phyloP scores from a whole-genome alignment of 2,329 filamentous ascomycete genomes.

The Penicillium fuscoglaucum region DNA sequence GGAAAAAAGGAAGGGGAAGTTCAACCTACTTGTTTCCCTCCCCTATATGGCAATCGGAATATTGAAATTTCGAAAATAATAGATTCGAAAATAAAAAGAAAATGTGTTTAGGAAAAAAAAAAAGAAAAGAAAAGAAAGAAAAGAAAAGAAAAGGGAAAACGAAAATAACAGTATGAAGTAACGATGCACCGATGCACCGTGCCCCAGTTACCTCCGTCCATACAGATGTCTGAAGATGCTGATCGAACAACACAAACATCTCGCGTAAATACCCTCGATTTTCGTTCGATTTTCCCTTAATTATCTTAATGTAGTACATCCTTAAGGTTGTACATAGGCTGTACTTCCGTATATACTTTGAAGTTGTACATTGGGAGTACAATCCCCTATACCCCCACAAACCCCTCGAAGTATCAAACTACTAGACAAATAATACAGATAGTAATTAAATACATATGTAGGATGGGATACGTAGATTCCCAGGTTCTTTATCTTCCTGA shows the following conservation, averaged over 20 bases:
- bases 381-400: slow-evolving; percentile 3
- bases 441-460: neutral
- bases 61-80: neutral
- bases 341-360: neutral
- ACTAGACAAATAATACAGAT: no score
- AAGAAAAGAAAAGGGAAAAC: slow-evolving; percentile 3
- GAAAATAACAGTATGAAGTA: slow-evolving; percentile 14
- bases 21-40: neutral
- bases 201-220: neutral
- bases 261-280: neutral
- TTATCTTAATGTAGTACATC: neutral
- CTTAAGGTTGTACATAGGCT: neutral
- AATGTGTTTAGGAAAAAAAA: neutral
- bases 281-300: neutral
- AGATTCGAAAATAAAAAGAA: neutral
- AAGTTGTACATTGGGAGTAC: neutral
- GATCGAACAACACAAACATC: slow-evolving; percentile 10
- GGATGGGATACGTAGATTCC: neutral
- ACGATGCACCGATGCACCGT: slow-evolving; percentile 14
- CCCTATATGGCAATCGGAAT: neutral
- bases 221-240: slow-evolving; percentile 17
- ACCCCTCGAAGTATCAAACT: neutral
- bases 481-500: neutral
- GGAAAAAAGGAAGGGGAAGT: neutral
- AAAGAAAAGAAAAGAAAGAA: neutral